phyloP scores from a whole-genome alignment of 2,329 filamentous ascomycete species.

The Chalara sp. region DNA sequence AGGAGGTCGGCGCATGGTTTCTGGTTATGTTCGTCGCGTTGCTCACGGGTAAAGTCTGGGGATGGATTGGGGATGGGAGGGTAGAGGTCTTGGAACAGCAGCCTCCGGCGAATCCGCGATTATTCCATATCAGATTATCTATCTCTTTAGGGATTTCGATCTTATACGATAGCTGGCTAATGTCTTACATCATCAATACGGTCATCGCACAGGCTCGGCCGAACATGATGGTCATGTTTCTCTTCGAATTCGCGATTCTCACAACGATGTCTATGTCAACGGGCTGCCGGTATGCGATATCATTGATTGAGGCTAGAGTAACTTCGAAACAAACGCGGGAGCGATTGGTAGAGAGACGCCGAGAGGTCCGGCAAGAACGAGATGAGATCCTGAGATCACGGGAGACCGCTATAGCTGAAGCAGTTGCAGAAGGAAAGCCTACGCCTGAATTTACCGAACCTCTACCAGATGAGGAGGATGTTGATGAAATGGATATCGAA shows the following conservation, averaged over 20 bases:
- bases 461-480: conserved; percentile 61
- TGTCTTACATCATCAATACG: conserved; percentile 73
- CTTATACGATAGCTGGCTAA: conserved; percentile 71
- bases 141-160: conserved; percentile 74
- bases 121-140: conserved; percentile 81
- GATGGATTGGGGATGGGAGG: conserved; percentile 93
- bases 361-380: conserved; percentile 56
- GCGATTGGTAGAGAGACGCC: conserved; percentile 60
- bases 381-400: conserved; percentile 37
- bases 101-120: conserved; percentile 76
- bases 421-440: conserved; percentile 25
- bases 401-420: conserved; percentile 30
- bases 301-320: conserved; percentile 70
- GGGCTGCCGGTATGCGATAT: conserved; percentile 68
- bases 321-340: conserved; percentile 66
- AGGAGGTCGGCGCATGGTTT: conserved; percentile 91
- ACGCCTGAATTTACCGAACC: conserved; percentile 30
- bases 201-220: conserved; percentile 85
- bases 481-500: conserved; percentile 91
- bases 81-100: conserved; percentile 95
- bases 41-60: conserved; percentile 93
- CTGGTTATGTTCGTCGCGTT: conserved; percentile 93
- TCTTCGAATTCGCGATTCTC: conserved; percentile 92
- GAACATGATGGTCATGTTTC: conserved; percentile 99
- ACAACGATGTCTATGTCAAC: conserved; percentile 76